phyloP scores from a whole-genome alignment of 2,329 filamentous ascomycete genomes.

The Aspergillus thermomutatus region DNA sequence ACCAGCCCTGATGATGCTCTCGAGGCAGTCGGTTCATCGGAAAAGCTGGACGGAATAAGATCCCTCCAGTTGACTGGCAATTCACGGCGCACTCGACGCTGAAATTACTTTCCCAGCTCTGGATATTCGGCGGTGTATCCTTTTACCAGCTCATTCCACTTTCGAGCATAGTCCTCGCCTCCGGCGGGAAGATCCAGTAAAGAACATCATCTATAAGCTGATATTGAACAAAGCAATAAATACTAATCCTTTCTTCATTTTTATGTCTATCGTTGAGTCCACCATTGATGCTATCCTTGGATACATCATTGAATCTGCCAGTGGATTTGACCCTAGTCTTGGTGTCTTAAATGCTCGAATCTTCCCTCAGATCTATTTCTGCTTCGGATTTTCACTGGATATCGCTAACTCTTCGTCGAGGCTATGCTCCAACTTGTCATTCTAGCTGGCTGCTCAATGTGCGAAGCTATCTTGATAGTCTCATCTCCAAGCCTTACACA shows the following conservation, averaged over 20 bases:
- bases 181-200: constrained; percentile 48
- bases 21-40: constrained; percentile 49
- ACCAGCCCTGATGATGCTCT: constrained; percentile 48
- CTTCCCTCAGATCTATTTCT: no score
- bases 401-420: no score
- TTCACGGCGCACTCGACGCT: constrained; percentile 47
- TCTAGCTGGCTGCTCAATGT: no score
- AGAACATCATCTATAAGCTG: constrained; percentile 3
- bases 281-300: background rate
- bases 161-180: constrained; percentile 46
- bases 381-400: no score
- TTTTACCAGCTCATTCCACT: constrained; percentile 49
- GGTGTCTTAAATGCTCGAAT: no score
- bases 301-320: background rate
- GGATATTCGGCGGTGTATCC: constrained; percentile 46
- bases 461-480: no score
- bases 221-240: background rate
- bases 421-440: no score
- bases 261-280: no score
- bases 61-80: constrained; percentile 50
- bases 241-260: no score
- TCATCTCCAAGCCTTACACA: background rate
- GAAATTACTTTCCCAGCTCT: constrained; percentile 49
- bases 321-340: no score
- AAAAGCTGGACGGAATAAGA: constrained; percentile 49